Evolutionary conservation across 148 eudicot species (phyloP), one percentile per base, ranked within the genome.

Genomic region (Amaranthus hypochondriacus): DNA sequence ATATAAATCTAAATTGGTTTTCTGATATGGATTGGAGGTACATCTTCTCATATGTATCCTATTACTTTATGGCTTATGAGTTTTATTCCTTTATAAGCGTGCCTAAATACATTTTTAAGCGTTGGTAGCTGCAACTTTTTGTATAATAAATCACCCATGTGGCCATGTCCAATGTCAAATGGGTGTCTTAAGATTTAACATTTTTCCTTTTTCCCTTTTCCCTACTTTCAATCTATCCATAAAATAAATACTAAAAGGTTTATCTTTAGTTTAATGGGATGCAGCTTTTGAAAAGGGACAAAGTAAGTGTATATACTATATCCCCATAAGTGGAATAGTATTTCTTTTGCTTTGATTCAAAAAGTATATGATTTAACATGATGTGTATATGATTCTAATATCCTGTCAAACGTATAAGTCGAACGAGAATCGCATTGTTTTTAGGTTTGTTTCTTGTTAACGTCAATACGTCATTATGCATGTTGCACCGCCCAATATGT

Each of bases 211-310:
- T 28, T 28, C 39, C 39, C 39, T 28, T 28, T 28, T 28, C 39
- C 39, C 39, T 28, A 28, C 39, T 66, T 11, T 15, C 43, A 46
- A 63, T 54, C 5, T 53, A 28, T 28, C 39, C 39, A 28, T 28
- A 28, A 28, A 28, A 28, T 28, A 28, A 28, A 11, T 43, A 67
- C 72, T 67, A 48, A 56, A 67, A 58, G 57, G 55, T 61, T 10
- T 46, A 21, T 11, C 48, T 70, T 63, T 62, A 47, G 75, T 69
- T 68, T 51, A 80, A 72, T 80, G 82, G 79, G 60, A 64, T 42
- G 18, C 78, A 75, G 54, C 82, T 80, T 80, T 79, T 71, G 5
- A 9, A 57, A 80, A 80, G 57, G 75, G 67, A 51, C 67, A 75
- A 64, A 74, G 59, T 56, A 64, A 74, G 59, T 56, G 71, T 63